A percentile compares a stretch with the other conserved stretches of the same genome.
Conservation (phyloP, 1,139 yeast species). For the Williopsis jadinii region DNA sequence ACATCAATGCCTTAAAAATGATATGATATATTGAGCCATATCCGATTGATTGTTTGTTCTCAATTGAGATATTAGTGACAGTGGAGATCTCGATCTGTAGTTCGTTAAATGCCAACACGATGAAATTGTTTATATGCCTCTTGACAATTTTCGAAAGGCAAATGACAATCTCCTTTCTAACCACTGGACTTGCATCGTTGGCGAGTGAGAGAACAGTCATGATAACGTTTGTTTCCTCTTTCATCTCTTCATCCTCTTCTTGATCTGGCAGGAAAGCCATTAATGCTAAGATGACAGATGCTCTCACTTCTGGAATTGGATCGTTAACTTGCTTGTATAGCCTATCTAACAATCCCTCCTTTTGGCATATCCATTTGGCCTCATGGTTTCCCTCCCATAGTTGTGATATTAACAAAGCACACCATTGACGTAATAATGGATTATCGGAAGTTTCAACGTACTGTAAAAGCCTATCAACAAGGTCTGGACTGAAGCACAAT, state of each 20-base stretch:
- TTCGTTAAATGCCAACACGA: conserved; percentile 84
- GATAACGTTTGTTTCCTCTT: conserved; percentile 38
- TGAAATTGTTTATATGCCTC: conserved; percentile 65
- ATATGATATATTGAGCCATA: conserved; percentile 85
- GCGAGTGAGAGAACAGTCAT: conserved; percentile 40
- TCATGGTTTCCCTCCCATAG: conserved; percentile 70
- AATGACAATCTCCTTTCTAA: conserved; percentile 75
- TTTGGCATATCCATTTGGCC: conserved; percentile 65
- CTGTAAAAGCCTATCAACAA: conserved; percentile 59
- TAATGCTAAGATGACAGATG: conserved; percentile 73
- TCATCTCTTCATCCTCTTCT: conserved; percentile 29
- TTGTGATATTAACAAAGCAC: conserved; percentile 71
- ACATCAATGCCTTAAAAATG: conserved; percentile 78
- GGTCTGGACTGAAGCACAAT: conserved; percentile 66
- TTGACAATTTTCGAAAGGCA: conserved; percentile 70
- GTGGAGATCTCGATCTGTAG: conserved; percentile 35
- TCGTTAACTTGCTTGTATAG: conserved; percentile 60
- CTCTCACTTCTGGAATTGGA: conserved; percentile 92
- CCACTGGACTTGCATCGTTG: conserved; percentile 87
- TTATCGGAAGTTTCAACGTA: conserved; percentile 70
- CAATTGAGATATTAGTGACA: conserved; percentile 20
- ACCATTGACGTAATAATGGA: conserved; percentile 90
- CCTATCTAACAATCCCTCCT: conserved; percentile 55
- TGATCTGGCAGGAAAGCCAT: conserved; percentile 59
- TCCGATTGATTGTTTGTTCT: conserved; percentile 58